Conservation (phyloP, 306 rosid species). For the Glycine soja region DNA sequence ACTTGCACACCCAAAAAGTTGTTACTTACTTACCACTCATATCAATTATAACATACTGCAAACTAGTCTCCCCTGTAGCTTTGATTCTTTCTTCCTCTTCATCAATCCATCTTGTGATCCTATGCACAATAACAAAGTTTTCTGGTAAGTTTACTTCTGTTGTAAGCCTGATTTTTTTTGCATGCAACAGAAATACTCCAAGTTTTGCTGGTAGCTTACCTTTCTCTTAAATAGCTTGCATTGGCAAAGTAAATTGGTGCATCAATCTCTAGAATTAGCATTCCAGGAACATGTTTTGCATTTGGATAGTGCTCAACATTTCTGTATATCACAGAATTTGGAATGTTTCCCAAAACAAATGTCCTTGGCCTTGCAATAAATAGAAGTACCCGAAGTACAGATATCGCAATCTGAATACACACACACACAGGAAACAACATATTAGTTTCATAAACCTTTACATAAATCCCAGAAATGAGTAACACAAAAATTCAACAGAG, state of each 20-base stretch:
- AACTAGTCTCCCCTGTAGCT: slow-evolving; percentile 64
- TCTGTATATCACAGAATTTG: slow-evolving; percentile 73
- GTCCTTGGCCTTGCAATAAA: slow-evolving; percentile 84
- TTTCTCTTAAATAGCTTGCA: slow-evolving; percentile 82
- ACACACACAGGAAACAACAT: slow-evolving; percentile 1
- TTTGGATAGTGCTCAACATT: slow-evolving; percentile 78
- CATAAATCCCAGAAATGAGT: neutral
- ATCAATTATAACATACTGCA: slow-evolving; percentile 79
- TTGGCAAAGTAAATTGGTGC: slow-evolving; percentile 87
- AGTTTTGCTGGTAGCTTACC: slow-evolving; percentile 49
- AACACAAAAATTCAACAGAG: neutral
- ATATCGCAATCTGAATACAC: slow-evolving; percentile 68
- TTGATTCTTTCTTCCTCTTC: slow-evolving; percentile 91
- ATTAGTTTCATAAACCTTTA: slow-evolving; percentile 22
- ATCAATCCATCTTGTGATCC: slow-evolving; percentile 94
- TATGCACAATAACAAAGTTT: slow-evolving; percentile 40
- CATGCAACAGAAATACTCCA: neutral
- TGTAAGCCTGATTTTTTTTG: neutral
- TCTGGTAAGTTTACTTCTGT: slow-evolving; percentile 16
- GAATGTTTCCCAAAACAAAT: slow-evolving; percentile 67
- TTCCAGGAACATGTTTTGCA: slow-evolving; percentile 74
- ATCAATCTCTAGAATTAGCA: slow-evolving; percentile 78
- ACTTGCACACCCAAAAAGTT: too few species aligned
- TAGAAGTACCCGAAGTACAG: slow-evolving; percentile 69
- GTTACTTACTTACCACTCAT: slow-evolving; percentile 67